A percentile compares a stretch with the other conserved stretches of the same genome.
phyloP scores from a whole-genome alignment of 306 rosid species.

The Trifolium dubium region DNA sequence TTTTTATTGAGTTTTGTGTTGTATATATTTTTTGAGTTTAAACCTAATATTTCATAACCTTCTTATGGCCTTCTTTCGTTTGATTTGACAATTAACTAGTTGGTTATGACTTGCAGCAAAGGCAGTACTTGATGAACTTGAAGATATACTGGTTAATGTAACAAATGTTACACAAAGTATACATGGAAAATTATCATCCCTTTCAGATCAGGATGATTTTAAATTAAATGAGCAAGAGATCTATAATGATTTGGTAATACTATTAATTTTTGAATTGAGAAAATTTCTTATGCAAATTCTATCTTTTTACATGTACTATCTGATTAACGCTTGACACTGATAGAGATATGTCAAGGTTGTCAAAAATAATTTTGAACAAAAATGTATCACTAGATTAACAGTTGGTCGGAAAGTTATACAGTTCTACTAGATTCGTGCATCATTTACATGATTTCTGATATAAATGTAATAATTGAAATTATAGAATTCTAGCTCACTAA shows the following conservation, averaged over 20 bases:
- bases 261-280: constrained; percentile 9
- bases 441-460: constrained; percentile 27
- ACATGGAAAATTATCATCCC: constrained; percentile 28
- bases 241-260: constrained; percentile 50
- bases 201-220: constrained; percentile 39
- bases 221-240: constrained; percentile 45
- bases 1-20: constrained; percentile 5
- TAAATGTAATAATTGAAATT: constrained; percentile 5
- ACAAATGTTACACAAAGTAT: constrained; percentile 46
- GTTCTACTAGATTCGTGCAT: constrained; percentile 34
- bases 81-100: constrained; percentile 39
- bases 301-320: not conserved
- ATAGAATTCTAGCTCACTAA: constrained; percentile 11
- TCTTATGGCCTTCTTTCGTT: constrained; percentile 24
- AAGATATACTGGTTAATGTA: constrained; percentile 56
- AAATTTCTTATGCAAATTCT: constrained; percentile 11
- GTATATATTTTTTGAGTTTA: constrained; percentile 15
- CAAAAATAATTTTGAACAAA: not conserved
- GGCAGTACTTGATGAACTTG: constrained; percentile 58
- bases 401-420: constrained; percentile 10
- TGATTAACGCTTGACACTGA: not conserved
- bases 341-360: constrained; percentile 7
- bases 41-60: not conserved
- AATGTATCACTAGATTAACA: not conserved
- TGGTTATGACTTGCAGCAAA: constrained; percentile 51